Evolutionary conservation across 345 rosid species (phyloP).

Genomic region (Erucastrum elatum): DNA sequence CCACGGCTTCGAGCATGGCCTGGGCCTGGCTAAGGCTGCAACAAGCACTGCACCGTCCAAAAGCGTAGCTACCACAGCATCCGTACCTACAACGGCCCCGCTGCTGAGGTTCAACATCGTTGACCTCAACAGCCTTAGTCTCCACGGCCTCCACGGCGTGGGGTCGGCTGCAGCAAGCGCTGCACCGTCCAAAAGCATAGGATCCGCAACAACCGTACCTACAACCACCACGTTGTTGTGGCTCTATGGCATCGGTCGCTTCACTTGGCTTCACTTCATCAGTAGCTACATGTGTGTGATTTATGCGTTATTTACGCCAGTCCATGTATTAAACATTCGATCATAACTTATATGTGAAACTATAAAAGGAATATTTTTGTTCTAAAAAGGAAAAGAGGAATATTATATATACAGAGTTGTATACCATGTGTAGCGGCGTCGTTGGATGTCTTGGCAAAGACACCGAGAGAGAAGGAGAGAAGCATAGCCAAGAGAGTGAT

Average conservation of each 20-base stretch:
- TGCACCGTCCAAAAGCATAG: conserved; percentile 21
- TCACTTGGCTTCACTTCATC: conserved; percentile 33
- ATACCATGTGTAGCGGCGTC: conserved; percentile 33
- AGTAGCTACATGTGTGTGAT: conserved; percentile 2
- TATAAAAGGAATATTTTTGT: not conserved
- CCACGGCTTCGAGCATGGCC: not conserved
- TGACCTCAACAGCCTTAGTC: not conserved
- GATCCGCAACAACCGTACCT: conserved; percentile 22
- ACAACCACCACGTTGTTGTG: conserved; percentile 4
- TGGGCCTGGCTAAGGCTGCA: not conserved
- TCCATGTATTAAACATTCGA: not conserved
- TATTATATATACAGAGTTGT: not conserved
- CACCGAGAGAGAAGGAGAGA: conserved; percentile 25
- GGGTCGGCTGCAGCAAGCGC: not conserved
- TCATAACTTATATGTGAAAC: not conserved
- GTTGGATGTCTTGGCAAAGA: conserved; percentile 34
- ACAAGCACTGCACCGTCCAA: not conserved
- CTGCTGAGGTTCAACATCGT: conserved; percentile 16
- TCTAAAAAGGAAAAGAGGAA: not conserved
- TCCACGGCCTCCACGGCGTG: not conserved
- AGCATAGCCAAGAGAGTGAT: conserved; percentile 27
- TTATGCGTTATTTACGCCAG: not conserved
- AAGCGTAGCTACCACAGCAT: not conserved
- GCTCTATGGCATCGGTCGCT: conserved; percentile 17
- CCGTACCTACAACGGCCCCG: not conserved